Conservation (phyloP, 2,329 filamentous ascomycete genomes). For the Penicillium janthinellum region DNA sequence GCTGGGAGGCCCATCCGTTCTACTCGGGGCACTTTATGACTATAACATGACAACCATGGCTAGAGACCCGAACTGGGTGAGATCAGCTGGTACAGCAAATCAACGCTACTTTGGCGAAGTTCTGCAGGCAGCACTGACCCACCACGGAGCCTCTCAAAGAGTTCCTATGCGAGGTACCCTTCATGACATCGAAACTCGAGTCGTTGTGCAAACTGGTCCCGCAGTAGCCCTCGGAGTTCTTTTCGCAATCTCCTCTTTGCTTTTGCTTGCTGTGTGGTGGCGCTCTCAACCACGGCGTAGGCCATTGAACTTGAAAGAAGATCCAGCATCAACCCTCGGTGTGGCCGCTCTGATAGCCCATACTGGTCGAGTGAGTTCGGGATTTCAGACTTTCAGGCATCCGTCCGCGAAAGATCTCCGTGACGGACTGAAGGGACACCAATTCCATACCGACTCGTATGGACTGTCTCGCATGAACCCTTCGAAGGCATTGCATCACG, state of each 20-base stretch:
- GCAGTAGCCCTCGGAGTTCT: slow-evolving; percentile 19
- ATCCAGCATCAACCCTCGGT: slow-evolving; percentile 12
- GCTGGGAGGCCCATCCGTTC: slow-evolving; percentile 17
- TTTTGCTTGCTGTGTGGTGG: slow-evolving; percentile 16
- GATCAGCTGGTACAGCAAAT: slow-evolving; percentile 13
- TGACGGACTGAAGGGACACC: not conserved
- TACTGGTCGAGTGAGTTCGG: not conserved
- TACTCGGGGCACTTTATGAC: slow-evolving; percentile 24
- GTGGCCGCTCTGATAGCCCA: slow-evolving; percentile 10
- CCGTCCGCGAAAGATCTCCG: slow-evolving; percentile 11
- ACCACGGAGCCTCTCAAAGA: slow-evolving; percentile 5
- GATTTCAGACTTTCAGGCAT: slow-evolving; percentile 12
- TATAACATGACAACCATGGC: slow-evolving; percentile 19
- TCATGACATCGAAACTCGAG: slow-evolving; percentile 6
- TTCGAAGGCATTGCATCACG: not conserved
- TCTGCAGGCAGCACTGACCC: slow-evolving; percentile 12
- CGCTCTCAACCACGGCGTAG: not conserved
- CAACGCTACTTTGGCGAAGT: slow-evolving; percentile 25
- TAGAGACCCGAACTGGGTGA: slow-evolving; percentile 6
- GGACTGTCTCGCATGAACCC: slow-evolving; percentile 4
- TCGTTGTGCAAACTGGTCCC: slow-evolving; percentile 14
- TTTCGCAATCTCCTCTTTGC: slow-evolving; percentile 13
- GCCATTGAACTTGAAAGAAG: slow-evolving; percentile 17
- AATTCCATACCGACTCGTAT: slow-evolving; percentile 9
- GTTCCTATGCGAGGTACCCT: slow-evolving; percentile 1